Conservation (phyloP, 768 basidiomycete species). For the Tulasnella sp. region DNA sequence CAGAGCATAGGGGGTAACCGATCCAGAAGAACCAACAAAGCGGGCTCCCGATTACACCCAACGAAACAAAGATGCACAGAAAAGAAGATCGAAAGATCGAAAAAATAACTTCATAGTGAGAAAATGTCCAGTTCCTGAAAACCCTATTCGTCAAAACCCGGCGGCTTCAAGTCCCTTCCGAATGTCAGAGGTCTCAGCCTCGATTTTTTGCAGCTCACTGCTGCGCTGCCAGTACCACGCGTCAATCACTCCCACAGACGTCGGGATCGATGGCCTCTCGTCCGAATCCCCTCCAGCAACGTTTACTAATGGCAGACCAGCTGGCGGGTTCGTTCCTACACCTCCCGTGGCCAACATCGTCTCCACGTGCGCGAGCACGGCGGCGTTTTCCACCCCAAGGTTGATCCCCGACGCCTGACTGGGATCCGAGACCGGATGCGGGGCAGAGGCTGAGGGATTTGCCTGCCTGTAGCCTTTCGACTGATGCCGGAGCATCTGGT, state of each 20-base stretch:
- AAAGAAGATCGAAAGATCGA: background rate
- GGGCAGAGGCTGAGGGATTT: slow-evolving; percentile 4
- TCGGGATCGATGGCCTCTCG: no score
- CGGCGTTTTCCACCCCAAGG: slow-evolving; percentile 7
- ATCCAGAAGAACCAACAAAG: no score
- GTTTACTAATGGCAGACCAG: background rate
- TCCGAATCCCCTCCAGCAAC: background rate
- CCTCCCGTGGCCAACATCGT: slow-evolving; percentile 8
- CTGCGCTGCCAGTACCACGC: slow-evolving; percentile 14
- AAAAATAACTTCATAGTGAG: background rate
- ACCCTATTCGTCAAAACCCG: background rate
- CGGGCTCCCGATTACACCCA: no score
- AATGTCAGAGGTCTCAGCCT: slow-evolving; percentile 12
- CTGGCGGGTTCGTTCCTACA: background rate
- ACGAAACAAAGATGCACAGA: no score
- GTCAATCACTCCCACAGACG: background rate
- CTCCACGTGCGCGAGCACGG: slow-evolving; percentile 10
- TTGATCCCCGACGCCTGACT: background rate
- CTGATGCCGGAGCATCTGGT: slow-evolving; percentile 17
- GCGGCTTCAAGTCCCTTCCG: slow-evolving; percentile 11
- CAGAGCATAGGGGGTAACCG: no score
- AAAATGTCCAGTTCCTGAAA: background rate
- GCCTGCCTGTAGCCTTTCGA: slow-evolving; percentile 7
- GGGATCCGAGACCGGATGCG: slow-evolving; percentile 10
- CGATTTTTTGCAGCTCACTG: slow-evolving; percentile 7